These are phyloP conservation scores for Nakazawaea peltata DNA, from an alignment of 805 yeast genomes.

Conservation along the genomic window DNA sequence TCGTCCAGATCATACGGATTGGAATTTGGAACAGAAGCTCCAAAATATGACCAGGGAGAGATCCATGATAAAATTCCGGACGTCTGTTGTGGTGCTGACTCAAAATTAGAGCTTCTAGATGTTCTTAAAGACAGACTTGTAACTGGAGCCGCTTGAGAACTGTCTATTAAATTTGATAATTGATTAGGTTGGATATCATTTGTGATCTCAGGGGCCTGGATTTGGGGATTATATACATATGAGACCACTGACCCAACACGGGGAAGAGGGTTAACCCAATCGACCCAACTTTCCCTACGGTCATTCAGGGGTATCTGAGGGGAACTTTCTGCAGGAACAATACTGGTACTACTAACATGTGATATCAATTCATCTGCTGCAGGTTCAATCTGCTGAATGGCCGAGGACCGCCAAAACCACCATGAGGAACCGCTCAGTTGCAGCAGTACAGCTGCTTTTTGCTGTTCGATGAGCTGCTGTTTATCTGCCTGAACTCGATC, in stretches of 20 bases:
- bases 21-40: background rate
- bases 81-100: too few species aligned
- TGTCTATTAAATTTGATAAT: constrained; percentile 10
- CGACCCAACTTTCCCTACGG: constrained; percentile 7
- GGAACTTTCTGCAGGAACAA: too few species aligned
- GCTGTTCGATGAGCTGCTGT: background rate
- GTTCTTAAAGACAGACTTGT: too few species aligned
- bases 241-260: constrained; percentile 9
- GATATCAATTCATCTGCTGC: background rate
- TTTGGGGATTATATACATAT: constrained; percentile 5
- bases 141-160: too few species aligned
- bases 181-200: constrained; percentile 10
- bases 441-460: background rate
- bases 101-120: too few species aligned
- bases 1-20: background rate
- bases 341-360: background rate
- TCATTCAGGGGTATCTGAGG: too few species aligned
- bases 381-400: background rate
- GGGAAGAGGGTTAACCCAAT: constrained; percentile 7
- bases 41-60: constrained; percentile 15
- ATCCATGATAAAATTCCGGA: constrained; percentile 10
- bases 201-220: too few species aligned
- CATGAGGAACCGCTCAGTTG: background rate
- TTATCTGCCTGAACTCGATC: background rate
- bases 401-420: constrained; percentile 4